Evolutionary conservation across 495 filamentous ascomycete genomes (phyloP), one percentile per base, ranked within the genome.

Genomic region (Aspergillus nanangensis): DNA sequence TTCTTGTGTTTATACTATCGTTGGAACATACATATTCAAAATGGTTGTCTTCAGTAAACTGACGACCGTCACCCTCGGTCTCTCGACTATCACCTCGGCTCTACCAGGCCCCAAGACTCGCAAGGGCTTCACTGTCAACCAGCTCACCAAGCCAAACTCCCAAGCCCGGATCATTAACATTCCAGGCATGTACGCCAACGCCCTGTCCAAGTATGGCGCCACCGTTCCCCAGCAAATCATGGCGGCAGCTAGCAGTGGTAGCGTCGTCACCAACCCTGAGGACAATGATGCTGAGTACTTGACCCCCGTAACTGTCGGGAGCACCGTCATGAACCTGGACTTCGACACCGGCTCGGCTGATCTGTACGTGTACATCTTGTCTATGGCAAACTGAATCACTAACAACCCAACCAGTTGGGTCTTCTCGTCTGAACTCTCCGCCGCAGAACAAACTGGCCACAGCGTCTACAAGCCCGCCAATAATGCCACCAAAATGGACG

Each of bases 271-370:
- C 15, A 73, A 59, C 3, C 85, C 87, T 0, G 68, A 79, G 56
- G 33, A 56, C 10, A 62, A 77, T 52, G 87, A 89, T 53, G 49
- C 57, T 24, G 78, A 86, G 60, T 91, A 87, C 51, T 58, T 90
- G 48, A 77, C 74, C 20, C 83, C 84, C 13, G 83, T 90, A 42
- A 71, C 63, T 3, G 70, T 90, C 47, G 87, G 87, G 47, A 66
- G 67, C 10, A 78, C 81, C 42, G 76, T 71, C 4, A 57, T 89
- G 52, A 75, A 81, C 53, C 55, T 90, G 45, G 81, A 88, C 58
- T 75, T 89, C 54, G 87, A 91, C 58, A 88, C 87, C 32, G 87
- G 87, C 3, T 86, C 81, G 31, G 78, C 82, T 34, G 87, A 91
- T 66, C 77, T 91, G 73, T 89, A 62, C 69, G 78, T 71, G 34